Percentiles rank a stretch among this genome's conserved stretches.
These are phyloP conservation scores for Kwoniella mangroviensis DNA, from an alignment of 768 basidiomycete species.

Conservation along the genomic window DNA sequence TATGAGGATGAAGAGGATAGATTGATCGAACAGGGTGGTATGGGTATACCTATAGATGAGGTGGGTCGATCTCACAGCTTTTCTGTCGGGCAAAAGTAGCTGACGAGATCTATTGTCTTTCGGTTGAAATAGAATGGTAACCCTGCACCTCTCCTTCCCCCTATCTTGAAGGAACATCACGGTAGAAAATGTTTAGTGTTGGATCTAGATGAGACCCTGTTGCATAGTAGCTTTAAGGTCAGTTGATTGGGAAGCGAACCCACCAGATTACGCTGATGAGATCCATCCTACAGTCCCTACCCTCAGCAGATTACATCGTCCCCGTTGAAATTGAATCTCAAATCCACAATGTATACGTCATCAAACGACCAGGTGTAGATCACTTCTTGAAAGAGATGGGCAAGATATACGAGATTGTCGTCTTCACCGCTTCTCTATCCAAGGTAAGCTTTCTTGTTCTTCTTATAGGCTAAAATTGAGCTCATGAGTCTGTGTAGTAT, in stretches of 20 bases:
- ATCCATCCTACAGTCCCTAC: conserved; percentile 70
- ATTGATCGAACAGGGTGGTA: conserved; percentile 86
- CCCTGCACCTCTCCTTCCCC: conserved; percentile 85
- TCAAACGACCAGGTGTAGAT: conserved; percentile 98
- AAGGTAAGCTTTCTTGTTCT: conserved; percentile 67
- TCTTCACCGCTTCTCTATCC: conserved; percentile 96
- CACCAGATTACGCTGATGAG: neutral
- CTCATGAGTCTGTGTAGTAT: conserved; percentile 65
- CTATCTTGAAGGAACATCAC: conserved; percentile 74
- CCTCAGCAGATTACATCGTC: conserved; percentile 94
- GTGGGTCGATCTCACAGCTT: conserved; percentile 63
- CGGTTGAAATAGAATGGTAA: conserved; percentile 70
- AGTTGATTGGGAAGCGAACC: conserved; percentile 22
- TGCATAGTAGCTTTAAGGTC: conserved; percentile 98
- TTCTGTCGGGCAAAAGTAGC: neutral
- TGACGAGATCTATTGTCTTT: conserved; percentile 10
- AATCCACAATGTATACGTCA: conserved; percentile 98
- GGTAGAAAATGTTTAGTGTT: conserved; percentile 95
- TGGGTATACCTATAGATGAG: conserved; percentile 90
- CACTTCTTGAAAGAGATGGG: conserved; percentile 98
- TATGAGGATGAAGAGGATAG: conserved; percentile 87
- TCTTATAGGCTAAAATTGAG: neutral
- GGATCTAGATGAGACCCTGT: conserved; percentile 94
- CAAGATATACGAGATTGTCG: conserved; percentile 95
- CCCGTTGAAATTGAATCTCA: conserved; percentile 99